Percentiles rank a stretch among this genome's conserved stretches.
Conservation (phyloP, 257 asterid species). For the Henckelia pumila region DNA sequence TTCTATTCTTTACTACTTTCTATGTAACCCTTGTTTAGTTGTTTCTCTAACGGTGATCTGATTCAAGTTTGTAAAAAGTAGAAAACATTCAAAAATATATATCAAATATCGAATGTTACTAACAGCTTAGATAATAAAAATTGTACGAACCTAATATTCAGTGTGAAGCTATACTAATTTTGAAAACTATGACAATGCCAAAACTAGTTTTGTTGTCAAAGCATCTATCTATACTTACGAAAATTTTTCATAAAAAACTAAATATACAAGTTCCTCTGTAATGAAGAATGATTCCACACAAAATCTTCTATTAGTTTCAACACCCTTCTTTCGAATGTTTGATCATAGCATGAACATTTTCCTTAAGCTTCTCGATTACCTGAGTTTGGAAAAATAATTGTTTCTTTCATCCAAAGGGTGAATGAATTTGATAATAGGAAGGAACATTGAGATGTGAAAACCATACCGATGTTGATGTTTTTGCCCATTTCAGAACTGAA, state of each 20-base stretch:
- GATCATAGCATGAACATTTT: slow-evolving; percentile 53
- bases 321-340: slow-evolving; percentile 32
- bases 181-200: too few species aligned
- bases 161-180: too few species aligned
- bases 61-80: not conserved
- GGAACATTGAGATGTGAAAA: slow-evolving; percentile 10
- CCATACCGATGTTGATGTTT: slow-evolving; percentile 54
- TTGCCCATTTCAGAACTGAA: slow-evolving; percentile 72
- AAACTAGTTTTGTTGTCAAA: too few species aligned
- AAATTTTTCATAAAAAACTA: not conserved
- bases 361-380: slow-evolving; percentile 56
- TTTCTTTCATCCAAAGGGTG: not conserved
- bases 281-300: not conserved
- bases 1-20: not conserved
- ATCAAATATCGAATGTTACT: not conserved
- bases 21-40: not conserved
- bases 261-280: not conserved
- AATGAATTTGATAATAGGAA: not conserved
- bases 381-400: slow-evolving; percentile 35
- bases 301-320: slow-evolving; percentile 8
- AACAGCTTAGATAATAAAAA: not conserved
- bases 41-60: too few species aligned
- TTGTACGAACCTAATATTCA: too few species aligned
- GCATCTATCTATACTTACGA: not conserved
- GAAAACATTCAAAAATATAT: too few species aligned